Evolutionary conservation across 148 eudicot genomes (phyloP).

Genomic region (Nepenthes mirabilis): DNA sequence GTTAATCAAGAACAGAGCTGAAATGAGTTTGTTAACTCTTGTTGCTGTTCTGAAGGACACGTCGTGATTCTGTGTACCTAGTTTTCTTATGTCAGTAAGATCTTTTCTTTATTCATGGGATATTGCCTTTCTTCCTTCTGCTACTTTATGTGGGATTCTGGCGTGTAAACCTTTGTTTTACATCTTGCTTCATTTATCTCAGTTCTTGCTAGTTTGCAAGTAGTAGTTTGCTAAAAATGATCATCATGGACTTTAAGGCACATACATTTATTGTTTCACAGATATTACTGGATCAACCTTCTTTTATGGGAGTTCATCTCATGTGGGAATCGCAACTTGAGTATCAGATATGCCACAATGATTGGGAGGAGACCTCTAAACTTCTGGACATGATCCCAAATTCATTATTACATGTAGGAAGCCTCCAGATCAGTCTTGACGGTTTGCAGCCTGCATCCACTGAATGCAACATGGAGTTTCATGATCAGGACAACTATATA

Average conservation of each 20-base stretch:
- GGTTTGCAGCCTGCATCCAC: slow-evolving; percentile 34
- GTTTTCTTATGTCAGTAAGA: too few relatives aligned
- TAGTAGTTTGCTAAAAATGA: not conserved
- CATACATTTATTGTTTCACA: slow-evolving; percentile 12
- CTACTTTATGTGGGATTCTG: not conserved
- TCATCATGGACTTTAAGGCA: slow-evolving; percentile 1
- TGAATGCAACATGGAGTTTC: slow-evolving; percentile 26
- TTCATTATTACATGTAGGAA: slow-evolving; percentile 36
- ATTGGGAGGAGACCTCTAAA: slow-evolving; percentile 67
- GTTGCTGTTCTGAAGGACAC: too few relatives aligned
- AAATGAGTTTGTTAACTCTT: not conserved
- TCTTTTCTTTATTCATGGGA: too few relatives aligned
- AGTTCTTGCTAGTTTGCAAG: not conserved
- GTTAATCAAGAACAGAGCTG: not conserved
- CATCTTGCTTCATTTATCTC: not conserved
- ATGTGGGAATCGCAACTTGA: slow-evolving; percentile 97
- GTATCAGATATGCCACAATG: slow-evolving; percentile 72
- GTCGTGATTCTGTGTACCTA: too few relatives aligned
- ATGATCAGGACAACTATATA: slow-evolving; percentile 36
- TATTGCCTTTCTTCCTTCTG: too few relatives aligned
- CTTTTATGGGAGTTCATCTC: slow-evolving; percentile 55
- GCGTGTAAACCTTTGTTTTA: not conserved
- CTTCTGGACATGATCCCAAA: slow-evolving; percentile 63
- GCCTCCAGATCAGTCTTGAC: slow-evolving; percentile 64
- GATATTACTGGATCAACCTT: slow-evolving; percentile 72